phyloP scores from a whole-genome alignment of 371 early-diverging fungal species.

The Mycotypha africana region DNA sequence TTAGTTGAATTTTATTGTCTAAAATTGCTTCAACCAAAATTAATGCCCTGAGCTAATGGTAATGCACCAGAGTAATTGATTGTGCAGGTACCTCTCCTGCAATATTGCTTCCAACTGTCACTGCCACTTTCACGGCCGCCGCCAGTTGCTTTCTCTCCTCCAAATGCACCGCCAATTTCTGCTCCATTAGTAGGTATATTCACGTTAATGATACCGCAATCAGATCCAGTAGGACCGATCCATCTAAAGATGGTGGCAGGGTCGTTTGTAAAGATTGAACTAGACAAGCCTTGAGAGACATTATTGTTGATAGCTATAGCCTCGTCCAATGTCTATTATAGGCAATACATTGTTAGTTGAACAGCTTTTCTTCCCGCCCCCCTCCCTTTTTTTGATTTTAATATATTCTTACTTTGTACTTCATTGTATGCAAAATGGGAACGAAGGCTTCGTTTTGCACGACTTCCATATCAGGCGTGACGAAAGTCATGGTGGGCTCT shows the following conservation, averaged over 20 bases:
- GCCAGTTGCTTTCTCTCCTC: slow-evolving; percentile 97
- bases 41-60: slow-evolving; percentile 97
- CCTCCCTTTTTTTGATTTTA: background rate
- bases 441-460: slow-evolving; percentile 95
- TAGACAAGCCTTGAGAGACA: slow-evolving; percentile 90
- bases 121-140: slow-evolving; percentile 94
- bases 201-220: slow-evolving; percentile 96
- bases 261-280: slow-evolving; percentile 82
- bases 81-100: slow-evolving; percentile 70
- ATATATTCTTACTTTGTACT: slow-evolving; percentile 62
- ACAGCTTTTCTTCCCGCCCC: too few relatives aligned
- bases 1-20: too few relatives aligned
- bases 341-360: background rate
- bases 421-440: slow-evolving; percentile 89
- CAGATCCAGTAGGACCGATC: slow-evolving; percentile 91
- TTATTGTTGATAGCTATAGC: slow-evolving; percentile 88
- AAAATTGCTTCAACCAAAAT: slow-evolving; percentile 77
- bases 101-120: slow-evolving; percentile 95
- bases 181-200: slow-evolving; percentile 98
- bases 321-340: slow-evolving; percentile 71
- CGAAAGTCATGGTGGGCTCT: slow-evolving; percentile 88
- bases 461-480: slow-evolving; percentile 69
- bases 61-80: slow-evolving; percentile 89
- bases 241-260: slow-evolving; percentile 87
- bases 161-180: slow-evolving; percentile 97